These are phyloP conservation scores for Cylindrotheca fusiformis DNA, from an alignment of 108 stramenopile species.

Conservation along the genomic window DNA sequence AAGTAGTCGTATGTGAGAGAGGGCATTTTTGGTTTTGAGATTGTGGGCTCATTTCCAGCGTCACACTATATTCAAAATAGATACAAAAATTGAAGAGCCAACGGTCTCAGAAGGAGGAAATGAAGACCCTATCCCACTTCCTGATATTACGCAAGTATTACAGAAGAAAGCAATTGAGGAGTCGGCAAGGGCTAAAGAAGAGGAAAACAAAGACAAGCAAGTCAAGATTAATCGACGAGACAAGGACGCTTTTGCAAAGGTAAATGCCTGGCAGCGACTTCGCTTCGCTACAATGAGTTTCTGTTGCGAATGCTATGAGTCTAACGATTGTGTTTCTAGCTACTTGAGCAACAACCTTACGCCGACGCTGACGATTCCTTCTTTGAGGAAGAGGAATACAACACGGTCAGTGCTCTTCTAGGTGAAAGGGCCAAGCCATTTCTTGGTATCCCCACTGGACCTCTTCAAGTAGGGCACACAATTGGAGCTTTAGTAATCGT, in stretches of 20 bases:
- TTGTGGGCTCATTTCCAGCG: too few relatives aligned
- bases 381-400: constrained; percentile 80
- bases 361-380: constrained; percentile 80
- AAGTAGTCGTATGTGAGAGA: too few relatives aligned
- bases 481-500: constrained; percentile 80
- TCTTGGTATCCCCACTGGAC: constrained; percentile 78
- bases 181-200: constrained; percentile 19
- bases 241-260: constrained; percentile 47
- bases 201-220: constrained; percentile 31
- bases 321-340: constrained; percentile 9
- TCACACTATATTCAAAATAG: too few relatives aligned
- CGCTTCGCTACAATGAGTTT: background rate
- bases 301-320: background rate
- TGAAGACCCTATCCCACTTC: constrained; percentile 25
- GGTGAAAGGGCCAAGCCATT: constrained; percentile 71
- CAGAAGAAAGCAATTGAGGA: constrained; percentile 47
- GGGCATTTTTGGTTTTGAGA: too few relatives aligned
- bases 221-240: constrained; percentile 69
- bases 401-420: constrained; percentile 74
- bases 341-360: constrained; percentile 73
- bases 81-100: background rate
- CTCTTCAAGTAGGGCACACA: constrained; percentile 84
- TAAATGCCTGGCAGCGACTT: constrained; percentile 9
- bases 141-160: constrained; percentile 38
- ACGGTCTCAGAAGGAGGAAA: background rate